Percentiles rank a stretch among this genome's conserved stretches.
Conservation (phyloP, 2,329 filamentous ascomycete genomes). For the Ceratocystis colombiana region DNA sequence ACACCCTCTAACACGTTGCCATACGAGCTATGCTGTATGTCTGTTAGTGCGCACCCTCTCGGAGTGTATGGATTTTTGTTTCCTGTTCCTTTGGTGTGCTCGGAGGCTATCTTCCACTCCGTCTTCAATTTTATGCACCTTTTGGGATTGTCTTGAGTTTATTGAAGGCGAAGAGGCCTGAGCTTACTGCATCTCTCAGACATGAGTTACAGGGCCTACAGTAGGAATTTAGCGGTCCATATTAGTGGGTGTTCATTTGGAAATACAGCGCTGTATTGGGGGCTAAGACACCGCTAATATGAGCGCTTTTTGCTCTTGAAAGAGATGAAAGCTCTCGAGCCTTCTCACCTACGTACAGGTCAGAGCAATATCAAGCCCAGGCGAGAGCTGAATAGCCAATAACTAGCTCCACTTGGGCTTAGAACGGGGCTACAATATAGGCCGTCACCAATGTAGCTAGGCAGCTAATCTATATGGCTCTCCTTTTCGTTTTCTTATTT, state of each 20-base stretch:
- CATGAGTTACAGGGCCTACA: no score
- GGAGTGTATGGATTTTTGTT: background rate
- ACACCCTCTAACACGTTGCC: background rate
- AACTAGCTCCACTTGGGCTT: no score
- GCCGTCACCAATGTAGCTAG: no score
- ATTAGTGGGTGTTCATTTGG: background rate
- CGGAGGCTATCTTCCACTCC: background rate
- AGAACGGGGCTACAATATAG: no score
- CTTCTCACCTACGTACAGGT: no score
- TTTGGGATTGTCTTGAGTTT: background rate
- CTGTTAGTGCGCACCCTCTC: background rate
- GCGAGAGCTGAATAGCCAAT: no score
- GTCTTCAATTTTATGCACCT: background rate
- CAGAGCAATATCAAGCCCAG: no score
- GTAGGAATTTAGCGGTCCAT: no score
- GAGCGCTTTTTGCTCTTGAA: background rate
- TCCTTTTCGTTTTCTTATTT: no score
- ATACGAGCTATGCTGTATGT: background rate
- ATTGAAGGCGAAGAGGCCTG: no score
- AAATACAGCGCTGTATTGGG: background rate
- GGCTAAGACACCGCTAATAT: background rate
- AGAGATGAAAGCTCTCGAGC: background rate
- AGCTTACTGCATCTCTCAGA: no score
- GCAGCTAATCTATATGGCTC: no score
- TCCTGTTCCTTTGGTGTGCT: background rate